Conservation (phyloP, 352 stramenopile species). For the Globisporangium barbulae region DNA sequence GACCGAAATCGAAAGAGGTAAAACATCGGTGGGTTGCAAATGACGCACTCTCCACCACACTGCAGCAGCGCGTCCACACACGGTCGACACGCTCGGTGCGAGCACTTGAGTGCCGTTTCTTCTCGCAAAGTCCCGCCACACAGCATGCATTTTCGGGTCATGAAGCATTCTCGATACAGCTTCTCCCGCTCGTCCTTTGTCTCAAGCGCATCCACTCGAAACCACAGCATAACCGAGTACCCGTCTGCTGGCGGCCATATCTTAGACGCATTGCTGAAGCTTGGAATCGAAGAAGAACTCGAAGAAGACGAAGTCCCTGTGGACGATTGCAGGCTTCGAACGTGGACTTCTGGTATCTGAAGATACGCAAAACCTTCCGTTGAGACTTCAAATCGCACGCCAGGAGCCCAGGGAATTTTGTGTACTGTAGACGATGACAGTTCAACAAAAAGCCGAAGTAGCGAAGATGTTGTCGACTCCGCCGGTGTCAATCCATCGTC, state of each 20-base stretch:
- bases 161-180: slow-evolving; percentile 54
- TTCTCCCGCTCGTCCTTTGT: slow-evolving; percentile 60
- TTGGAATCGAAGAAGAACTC: slow-evolving; percentile 26
- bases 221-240: slow-evolving; percentile 64
- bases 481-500: background rate
- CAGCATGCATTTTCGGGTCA: slow-evolving; percentile 57
- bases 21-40: slow-evolving; percentile 74
- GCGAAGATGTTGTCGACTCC: background rate
- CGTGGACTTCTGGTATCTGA: slow-evolving; percentile 61
- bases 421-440: background rate
- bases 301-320: slow-evolving; percentile 10
- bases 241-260: slow-evolving; percentile 61
- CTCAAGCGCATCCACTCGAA: slow-evolving; percentile 55
- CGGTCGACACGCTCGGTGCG: slow-evolving; percentile 48
- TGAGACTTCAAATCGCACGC: slow-evolving; percentile 47
- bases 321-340: slow-evolving; percentile 18
- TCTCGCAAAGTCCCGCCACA: slow-evolving; percentile 44
- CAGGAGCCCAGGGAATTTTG: background rate
- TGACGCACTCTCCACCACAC: slow-evolving; percentile 56
- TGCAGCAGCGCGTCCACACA: slow-evolving; percentile 56
- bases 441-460: slow-evolving; percentile 14
- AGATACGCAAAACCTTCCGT: slow-evolving; percentile 61
- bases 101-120: slow-evolving; percentile 64
- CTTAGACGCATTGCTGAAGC: slow-evolving; percentile 38
- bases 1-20: slow-evolving; percentile 73